Base-by-base conservation (phyloP, 352 stramenopile species). In the Blastocystis sp. region DNA sequence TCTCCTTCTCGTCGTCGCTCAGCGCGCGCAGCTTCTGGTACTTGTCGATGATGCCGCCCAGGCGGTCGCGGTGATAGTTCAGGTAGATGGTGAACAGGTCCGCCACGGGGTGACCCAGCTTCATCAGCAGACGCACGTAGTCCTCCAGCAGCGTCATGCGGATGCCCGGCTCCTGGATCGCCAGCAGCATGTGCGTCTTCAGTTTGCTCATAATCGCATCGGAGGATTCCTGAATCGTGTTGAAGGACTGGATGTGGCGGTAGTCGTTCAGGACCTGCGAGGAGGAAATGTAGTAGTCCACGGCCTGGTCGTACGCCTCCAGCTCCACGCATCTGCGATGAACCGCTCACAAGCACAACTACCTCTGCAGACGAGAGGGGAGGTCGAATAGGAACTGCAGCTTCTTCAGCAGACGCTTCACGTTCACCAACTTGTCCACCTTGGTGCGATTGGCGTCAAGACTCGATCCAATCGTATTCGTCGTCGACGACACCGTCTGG, bases 341-440 rank as follows among this genome's bases (percentile, higher is more conserved):
- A 42, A 84, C 6, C 17, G 21, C 2, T 65, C 40, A 65, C 28
- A 4, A 17, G 28, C 1, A 70, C 10, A 14, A 1, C 11, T n/a
- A 79, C 45, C 74, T 42, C 17, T 45, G 24, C 7, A 97, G 91
- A 57, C 94, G 92, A 90, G 94, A 91, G 10, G 97, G 97, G 1
- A 99, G 91, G 76, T 98, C 95, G 60, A 98, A 96, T 63, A 99
- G 93, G 63, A 98, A 98, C 90, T 98, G 95, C 38, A 99, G 93
- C 74, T 95, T 92, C 90, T 97, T 96, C 42, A 99, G 91, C 43
- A 98, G 91, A 24, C 96, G 93, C 24, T 95, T 94, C 48, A 98
- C 94, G 9, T 96, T 92, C 42, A 99, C 94, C 79, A 99, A 95
- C 90, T 98, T 98, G 54, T 98, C 96, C 57, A 98, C 95, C 84